Conservation (phyloP, 2,329 filamentous ascomycete species). For the Fusarium longipes region DNA sequence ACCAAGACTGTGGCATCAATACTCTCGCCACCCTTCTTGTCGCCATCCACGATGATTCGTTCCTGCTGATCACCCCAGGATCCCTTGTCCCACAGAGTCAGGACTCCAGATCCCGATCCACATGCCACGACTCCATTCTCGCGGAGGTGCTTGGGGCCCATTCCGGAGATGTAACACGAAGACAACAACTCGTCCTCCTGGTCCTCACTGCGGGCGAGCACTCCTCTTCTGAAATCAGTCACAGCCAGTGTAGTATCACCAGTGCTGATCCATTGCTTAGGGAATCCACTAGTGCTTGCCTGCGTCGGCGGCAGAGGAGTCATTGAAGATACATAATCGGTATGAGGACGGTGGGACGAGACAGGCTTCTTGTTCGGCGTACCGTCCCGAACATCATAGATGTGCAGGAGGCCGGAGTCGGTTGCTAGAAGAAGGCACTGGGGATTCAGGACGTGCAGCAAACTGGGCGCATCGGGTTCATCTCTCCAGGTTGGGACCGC, state of each 20-base stretch:
- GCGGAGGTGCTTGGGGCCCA: slow-evolving; percentile 73
- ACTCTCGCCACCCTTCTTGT: slow-evolving; percentile 72
- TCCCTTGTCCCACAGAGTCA: slow-evolving; percentile 94
- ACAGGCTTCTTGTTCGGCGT: slow-evolving; percentile 72
- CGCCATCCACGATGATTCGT: slow-evolving; percentile 78
- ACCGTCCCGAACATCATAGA: slow-evolving; percentile 81
- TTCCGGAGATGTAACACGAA: slow-evolving; percentile 79
- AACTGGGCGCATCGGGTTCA: slow-evolving; percentile 77
- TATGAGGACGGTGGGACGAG: slow-evolving; percentile 86
- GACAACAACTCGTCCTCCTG: slow-evolving; percentile 95
- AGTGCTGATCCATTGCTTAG: slow-evolving; percentile 95
- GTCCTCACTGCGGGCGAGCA: slow-evolving; percentile 89
- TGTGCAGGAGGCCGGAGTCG: slow-evolving; percentile 88
- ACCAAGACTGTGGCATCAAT: slow-evolving; percentile 81
- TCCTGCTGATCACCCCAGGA: slow-evolving; percentile 97
- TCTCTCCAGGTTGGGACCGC: slow-evolving; percentile 71
- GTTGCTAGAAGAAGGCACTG: slow-evolving; percentile 90
- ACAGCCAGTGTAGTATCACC: slow-evolving; percentile 91
- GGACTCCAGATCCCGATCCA: slow-evolving; percentile 78
- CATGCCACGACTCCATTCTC: slow-evolving; percentile 82
- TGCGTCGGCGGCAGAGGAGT: slow-evolving; percentile 83
- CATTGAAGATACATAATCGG: slow-evolving; percentile 91
- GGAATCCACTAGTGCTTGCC: slow-evolving; percentile 86
- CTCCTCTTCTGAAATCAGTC: slow-evolving; percentile 86
- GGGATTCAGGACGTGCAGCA: slow-evolving; percentile 85